Evolutionary conservation across 2,329 filamentous ascomycete genomes (phyloP).

Genomic region (Ophiosphaerella korrae): DNA sequence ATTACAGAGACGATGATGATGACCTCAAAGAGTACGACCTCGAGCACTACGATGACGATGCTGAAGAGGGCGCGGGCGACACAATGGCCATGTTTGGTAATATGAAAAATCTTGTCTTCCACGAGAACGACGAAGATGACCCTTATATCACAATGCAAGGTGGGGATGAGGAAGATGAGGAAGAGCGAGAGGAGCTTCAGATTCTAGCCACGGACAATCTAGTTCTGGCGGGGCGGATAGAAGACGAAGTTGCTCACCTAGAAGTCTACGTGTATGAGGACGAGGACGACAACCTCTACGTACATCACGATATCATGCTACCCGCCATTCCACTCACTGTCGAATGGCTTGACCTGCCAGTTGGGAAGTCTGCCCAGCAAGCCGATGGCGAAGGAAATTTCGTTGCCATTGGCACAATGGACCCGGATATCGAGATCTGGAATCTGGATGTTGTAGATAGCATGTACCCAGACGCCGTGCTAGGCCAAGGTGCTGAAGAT

Average conservation of each 20-base stretch:
- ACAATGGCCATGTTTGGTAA: slow-evolving; percentile 94
- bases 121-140: slow-evolving; percentile 91
- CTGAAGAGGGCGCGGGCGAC: slow-evolving; percentile 70
- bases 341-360: slow-evolving; percentile 94
- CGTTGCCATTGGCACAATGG: slow-evolving; percentile 94
- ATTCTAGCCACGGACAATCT: slow-evolving; percentile 92
- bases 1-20: slow-evolving; percentile 63
- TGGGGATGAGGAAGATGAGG: slow-evolving; percentile 73
- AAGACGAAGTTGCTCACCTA: slow-evolving; percentile 94
- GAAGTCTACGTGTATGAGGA: slow-evolving; percentile 99
- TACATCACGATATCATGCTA: slow-evolving; percentile 99
- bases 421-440: slow-evolving; percentile 98
- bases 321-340: slow-evolving; percentile 93
- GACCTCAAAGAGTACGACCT: slow-evolving; percentile 96
- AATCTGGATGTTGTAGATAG: slow-evolving; percentile 93
- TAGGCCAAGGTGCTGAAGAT: slow-evolving; percentile 69
- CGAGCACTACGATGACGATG: slow-evolving; percentile 91
- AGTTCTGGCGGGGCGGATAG: slow-evolving; percentile 87
- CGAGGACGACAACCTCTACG: slow-evolving; percentile 91
- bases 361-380: slow-evolving; percentile 63
- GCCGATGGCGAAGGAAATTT: slow-evolving; percentile 80
- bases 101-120: slow-evolving; percentile 89
- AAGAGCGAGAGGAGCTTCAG: slow-evolving; percentile 92
- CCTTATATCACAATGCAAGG: slow-evolving; percentile 90
- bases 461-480: slow-evolving; percentile 97